A percentile compares a stretch with the other conserved stretches of the same genome.
phyloP scores from a whole-genome alignment of 306 rosid genomes.

The Albizia julibrissin region DNA sequence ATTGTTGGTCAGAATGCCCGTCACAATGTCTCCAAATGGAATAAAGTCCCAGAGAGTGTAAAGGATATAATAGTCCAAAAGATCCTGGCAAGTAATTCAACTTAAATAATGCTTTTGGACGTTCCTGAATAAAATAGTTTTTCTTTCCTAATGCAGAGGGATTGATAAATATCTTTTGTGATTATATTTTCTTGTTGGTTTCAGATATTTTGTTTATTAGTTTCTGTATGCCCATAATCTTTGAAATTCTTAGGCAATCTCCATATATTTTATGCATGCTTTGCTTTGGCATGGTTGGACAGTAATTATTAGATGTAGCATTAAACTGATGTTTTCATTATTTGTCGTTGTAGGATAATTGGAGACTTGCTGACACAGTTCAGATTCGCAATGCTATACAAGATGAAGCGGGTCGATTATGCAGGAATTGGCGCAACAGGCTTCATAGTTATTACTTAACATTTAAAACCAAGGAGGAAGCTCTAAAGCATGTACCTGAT shows the following conservation, averaged over 20 bases:
- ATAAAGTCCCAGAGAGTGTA: constrained; percentile 34
- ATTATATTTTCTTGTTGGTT: not conserved
- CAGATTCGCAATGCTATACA: constrained; percentile 38
- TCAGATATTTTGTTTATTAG: not conserved
- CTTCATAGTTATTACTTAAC: constrained; percentile 38
- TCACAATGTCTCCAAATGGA: constrained; percentile 41
- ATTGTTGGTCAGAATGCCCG: constrained; percentile 44
- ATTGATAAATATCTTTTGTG: not conserved
- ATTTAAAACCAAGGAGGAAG: constrained; percentile 44
- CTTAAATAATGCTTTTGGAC: constrained; percentile 6
- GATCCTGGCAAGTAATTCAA: constrained; percentile 40
- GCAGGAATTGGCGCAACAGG: constrained; percentile 47
- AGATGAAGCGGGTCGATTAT: constrained; percentile 40
- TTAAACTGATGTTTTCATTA: not conserved
- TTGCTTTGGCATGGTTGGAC: no score
- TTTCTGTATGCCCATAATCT: not conserved
- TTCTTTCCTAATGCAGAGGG: not conserved
- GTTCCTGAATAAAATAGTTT: not conserved
- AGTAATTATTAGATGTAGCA: no score
- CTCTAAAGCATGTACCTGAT: constrained; percentile 40
- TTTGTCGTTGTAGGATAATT: constrained; percentile 18
- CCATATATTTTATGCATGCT: no score
- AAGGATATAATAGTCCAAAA: constrained; percentile 40
- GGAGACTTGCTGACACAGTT: constrained; percentile 49
- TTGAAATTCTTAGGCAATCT: not conserved